Percentiles rank a stretch among this genome's conserved stretches.
These are phyloP conservation scores for Metroxylon sagu DNA, from an alignment of 176 grass and related monocot species.

Conservation along the genomic window DNA sequence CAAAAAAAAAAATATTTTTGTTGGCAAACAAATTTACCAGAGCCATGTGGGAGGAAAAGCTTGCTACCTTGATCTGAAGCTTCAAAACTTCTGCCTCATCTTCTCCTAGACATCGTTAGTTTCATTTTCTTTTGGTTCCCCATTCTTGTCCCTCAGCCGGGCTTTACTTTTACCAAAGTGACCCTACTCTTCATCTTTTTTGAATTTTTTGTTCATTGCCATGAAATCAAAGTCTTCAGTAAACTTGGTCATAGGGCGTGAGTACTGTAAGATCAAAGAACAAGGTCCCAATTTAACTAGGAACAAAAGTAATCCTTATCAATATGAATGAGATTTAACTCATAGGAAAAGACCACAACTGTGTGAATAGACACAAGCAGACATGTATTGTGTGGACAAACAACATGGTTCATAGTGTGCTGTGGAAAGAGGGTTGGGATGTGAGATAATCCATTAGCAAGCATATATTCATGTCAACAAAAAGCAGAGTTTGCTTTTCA, in stretches of 20 bases:
- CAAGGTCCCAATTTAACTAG: no score
- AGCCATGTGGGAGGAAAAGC: neutral
- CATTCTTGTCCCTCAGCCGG: slow-evolving; percentile 20
- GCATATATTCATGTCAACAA: no score
- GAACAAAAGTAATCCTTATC: no score
- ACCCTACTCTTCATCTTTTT: slow-evolving; percentile 96
- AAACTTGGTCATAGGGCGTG: slow-evolving; percentile 50
- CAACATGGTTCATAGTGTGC: no score
- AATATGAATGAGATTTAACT: no score
- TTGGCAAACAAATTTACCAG: neutral
- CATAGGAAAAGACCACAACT: no score
- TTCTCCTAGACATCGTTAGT: slow-evolving; percentile 39
- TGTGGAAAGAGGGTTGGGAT: no score
- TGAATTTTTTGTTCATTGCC: slow-evolving; percentile 98
- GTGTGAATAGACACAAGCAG: no score
- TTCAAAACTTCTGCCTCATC: slow-evolving; percentile 32
- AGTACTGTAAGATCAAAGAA: slow-evolving; percentile 26
- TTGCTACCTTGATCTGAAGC: slow-evolving; percentile 30
- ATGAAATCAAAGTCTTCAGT: slow-evolving; percentile 90
- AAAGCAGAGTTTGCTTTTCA: no score
- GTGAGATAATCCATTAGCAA: no score
- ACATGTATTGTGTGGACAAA: no score
- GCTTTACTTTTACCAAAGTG: slow-evolving; percentile 81
- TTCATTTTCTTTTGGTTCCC: slow-evolving; percentile 49
- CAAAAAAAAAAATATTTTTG: neutral